Evolutionary conservation across 1,139 yeast species (phyloP), one percentile per base, ranked within the genome.

Genomic region (Saccharomyces hybrid): DNA sequence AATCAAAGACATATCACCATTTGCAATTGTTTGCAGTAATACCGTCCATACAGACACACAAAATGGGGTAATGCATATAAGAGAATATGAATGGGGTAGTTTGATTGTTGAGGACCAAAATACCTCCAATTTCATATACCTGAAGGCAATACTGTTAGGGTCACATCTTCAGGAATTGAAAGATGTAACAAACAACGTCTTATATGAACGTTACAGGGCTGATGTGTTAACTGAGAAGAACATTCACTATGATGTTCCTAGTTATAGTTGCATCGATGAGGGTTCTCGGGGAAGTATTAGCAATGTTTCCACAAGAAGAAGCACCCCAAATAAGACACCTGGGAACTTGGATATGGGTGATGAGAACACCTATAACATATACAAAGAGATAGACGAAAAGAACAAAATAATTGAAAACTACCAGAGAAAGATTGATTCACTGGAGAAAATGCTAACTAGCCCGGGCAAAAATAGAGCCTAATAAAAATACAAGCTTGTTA

Each of bases 121-220:
- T 16, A 74, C 75, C 58, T 82, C 84, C 58, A 90, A 85, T 67
- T 85, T 85, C 64, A 77, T 85, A 11, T 75, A 79, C 54, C 76
- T 86, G 68, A 84, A 83, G 69, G 82, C 84, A 56, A 84, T 84
- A 5, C 70, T 86, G 57, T 75, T 86, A 60, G 88, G 88, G 47
- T 85, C 91, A n/a, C 91, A 86, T 69, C 75, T 86, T 65, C 86
- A 85, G 68, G 91, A 86, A 61, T 79, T 86, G 63, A 85, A 84
- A 69, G 89, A 84, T 61, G 72, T 79, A 51, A 85, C 91, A 5
- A 88, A 84, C 64, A 81, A 81, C 56, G 73, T 77, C 55, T 76
- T 85, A 57, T 86, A 86, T 70, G 91, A 86, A 69, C 77, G 78
- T 62, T 86, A 83, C 69, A 80, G 93, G 75, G 83, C 88, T n/a